Evolutionary conservation across 257 asterid genomes (phyloP), one percentile per base, ranked within the genome.

Genomic region (Scutellaria minor): DNA sequence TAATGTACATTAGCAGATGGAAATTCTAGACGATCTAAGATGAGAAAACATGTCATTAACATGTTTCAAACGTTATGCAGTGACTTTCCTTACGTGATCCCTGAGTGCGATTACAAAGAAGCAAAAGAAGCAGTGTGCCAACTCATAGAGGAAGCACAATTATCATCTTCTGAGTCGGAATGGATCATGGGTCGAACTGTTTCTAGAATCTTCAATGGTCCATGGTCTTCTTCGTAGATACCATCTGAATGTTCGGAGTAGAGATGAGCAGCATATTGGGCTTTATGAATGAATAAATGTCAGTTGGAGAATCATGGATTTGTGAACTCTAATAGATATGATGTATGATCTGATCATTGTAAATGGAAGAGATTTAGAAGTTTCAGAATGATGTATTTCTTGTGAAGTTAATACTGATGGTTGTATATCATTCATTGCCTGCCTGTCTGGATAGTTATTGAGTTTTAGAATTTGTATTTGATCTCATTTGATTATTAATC

Each of bases 61-160:
- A 5, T 24, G 71, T 20, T 31, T 44, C 5, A 1, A 22, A 14
- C 39, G 27, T 63, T 46, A 39, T 80, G 87, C 89, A 89, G 96
- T 61, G 93, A 91, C 83, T 91, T 91, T 61, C 97, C 97, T 12
- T 92, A 22, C 3, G 84, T 89, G 9, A 87, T 89, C 14, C 27
- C 95, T 1, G 96, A 91, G 62, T 88, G 96, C 31, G 93, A 96
- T 45, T 92, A 89, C 71, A 85, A 85, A 83, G 93, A 83, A 87
- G 90, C 91, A 48, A 87, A 87, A 77, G 91, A 86, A 75, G 96
- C 86, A 11, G 84, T 64, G 61, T 13, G 14, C 66, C 76, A 67
- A 56, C 83, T 91, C 42, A 73, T 80, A 40, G 74, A 83, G 63
- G 83, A 77, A 54, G 87, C 79, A 11, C 54, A 60, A 47, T 69